A percentile compares a stretch with the other conserved stretches of the same genome.
Conservation (phyloP, 257 asterid species). For the Solanum pimpinellifolium region DNA sequence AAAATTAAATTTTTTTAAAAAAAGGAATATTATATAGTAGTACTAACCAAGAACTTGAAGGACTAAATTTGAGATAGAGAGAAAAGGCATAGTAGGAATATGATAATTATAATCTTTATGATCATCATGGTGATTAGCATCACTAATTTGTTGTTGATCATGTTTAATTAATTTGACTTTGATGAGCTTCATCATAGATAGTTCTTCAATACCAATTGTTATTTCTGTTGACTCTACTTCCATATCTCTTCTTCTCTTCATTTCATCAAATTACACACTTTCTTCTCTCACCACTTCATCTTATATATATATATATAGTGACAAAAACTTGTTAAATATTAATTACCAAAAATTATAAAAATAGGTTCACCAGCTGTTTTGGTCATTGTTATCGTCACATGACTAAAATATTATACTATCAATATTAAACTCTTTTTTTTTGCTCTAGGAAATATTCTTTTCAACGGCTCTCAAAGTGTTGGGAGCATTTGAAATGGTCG, state of each 20-base stretch:
- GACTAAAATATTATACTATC: background rate
- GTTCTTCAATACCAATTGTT: constrained; percentile 59
- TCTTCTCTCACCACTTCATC: background rate
- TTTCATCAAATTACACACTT: background rate
- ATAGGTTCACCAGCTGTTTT: background rate
- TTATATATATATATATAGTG: background rate
- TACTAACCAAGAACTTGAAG: constrained; percentile 75
- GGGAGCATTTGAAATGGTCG: background rate
- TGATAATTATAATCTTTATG: background rate
- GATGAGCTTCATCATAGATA: constrained; percentile 21
- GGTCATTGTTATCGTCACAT: background rate
- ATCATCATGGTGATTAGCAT: background rate
- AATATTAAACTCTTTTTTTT: background rate
- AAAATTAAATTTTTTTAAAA: no score
- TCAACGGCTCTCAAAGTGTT: background rate
- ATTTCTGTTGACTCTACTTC: constrained; percentile 49
- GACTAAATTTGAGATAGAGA: constrained; percentile 54
- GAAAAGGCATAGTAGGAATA: constrained; percentile 63
- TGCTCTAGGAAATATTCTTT: background rate
- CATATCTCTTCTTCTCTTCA: constrained; percentile 67
- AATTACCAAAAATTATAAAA: background rate
- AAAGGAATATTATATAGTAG: background rate
- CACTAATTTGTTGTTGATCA: background rate
- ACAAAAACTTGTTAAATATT: background rate
- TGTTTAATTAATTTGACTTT: constrained; percentile 16